phyloP scores from a whole-genome alignment of 306 rosid genomes.

The Gillenia trifoliata region DNA sequence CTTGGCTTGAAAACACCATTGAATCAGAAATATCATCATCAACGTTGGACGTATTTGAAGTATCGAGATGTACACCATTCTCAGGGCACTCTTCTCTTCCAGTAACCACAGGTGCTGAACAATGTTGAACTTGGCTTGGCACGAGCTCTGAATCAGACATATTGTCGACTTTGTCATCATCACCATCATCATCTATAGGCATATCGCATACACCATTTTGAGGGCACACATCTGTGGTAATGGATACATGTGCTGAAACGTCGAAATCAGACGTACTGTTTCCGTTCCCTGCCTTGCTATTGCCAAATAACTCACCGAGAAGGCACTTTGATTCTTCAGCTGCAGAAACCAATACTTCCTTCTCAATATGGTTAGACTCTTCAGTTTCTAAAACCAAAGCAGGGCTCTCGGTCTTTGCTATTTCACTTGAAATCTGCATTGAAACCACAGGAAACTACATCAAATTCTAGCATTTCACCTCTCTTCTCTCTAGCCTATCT shows the following conservation, averaged over 20 bases:
- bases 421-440: constrained; percentile 40
- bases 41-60: constrained; percentile 7
- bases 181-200: neutral
- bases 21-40: constrained; percentile 20
- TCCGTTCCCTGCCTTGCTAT: constrained; percentile 31
- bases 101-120: neutral
- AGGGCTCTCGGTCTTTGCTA: neutral
- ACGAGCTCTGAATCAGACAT: constrained; percentile 25
- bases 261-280: constrained; percentile 25
- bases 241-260: constrained; percentile 28
- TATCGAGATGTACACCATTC: constrained; percentile 4
- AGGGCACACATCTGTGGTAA: constrained; percentile 30
- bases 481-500: neutral
- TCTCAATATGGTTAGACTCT: constrained; percentile 13
- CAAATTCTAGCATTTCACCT: neutral
- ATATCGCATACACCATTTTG: constrained; percentile 1
- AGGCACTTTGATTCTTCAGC: constrained; percentile 25
- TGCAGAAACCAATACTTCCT: constrained; percentile 21
- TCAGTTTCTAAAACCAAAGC: constrained; percentile 12
- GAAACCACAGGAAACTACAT: constrained; percentile 17
- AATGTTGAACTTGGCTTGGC: neutral
- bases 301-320: constrained; percentile 15
- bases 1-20: constrained; percentile 1
- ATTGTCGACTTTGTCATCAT: neutral
- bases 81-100: neutral